Conservation (phyloP, 805 yeast species). For the Hanseniaspora hatyaiensis region DNA sequence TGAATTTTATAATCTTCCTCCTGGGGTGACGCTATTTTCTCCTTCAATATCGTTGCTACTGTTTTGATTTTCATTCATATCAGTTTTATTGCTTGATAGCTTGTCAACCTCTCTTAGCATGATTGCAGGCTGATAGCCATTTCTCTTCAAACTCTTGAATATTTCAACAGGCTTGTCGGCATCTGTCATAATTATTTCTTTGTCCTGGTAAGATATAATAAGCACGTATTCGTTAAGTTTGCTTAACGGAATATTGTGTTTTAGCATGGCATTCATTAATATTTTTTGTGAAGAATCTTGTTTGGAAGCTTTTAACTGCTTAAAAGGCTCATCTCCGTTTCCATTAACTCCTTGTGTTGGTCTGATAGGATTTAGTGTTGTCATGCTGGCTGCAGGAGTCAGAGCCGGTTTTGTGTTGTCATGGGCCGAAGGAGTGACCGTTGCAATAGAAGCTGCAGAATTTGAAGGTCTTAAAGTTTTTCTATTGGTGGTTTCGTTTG, state of each 20-base stretch:
- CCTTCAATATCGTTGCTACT: constrained; percentile 22
- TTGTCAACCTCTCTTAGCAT: constrained; percentile 80
- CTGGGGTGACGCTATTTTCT: constrained; percentile 18
- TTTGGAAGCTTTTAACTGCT: constrained; percentile 71
- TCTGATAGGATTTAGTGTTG: constrained; percentile 17
- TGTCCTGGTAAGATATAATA: constrained; percentile 82
- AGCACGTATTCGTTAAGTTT: constrained; percentile 85
- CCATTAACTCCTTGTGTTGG: constrained; percentile 7
- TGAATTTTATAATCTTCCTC: constrained; percentile 20
- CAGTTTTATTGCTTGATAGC: background rate
- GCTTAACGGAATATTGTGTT: constrained; percentile 63
- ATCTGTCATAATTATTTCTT: constrained; percentile 68
- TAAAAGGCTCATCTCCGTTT: constrained; percentile 48
- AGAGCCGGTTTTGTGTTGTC: background rate
- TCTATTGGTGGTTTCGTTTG: background rate
- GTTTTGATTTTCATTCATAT: background rate
- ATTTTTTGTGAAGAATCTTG: constrained; percentile 88
- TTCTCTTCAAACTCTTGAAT: constrained; percentile 72
- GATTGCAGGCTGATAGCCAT: constrained; percentile 79
- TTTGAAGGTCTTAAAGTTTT: background rate
- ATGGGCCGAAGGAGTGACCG: background rate
- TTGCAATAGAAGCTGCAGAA: background rate
- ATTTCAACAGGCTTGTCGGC: constrained; percentile 82
- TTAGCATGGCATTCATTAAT: constrained; percentile 74
- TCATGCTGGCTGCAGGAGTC: constrained; percentile 11